phyloP scores from a whole-genome alignment of 2,329 filamentous ascomycete species.

The Alternaria sp. region DNA sequence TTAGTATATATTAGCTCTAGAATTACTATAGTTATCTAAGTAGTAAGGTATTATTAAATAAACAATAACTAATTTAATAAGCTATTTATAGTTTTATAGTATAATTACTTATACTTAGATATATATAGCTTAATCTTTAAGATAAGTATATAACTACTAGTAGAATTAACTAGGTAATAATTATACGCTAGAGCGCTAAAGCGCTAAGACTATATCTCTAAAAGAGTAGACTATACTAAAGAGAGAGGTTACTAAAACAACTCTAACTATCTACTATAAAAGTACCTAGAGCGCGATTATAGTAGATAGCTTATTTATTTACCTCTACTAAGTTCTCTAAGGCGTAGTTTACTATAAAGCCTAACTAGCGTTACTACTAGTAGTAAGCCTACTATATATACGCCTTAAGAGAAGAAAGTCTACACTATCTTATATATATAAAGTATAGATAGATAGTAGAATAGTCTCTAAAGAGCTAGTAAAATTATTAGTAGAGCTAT shows the following conservation, averaged over 20 bases:
- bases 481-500: no score
- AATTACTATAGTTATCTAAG: conserved; percentile 55
- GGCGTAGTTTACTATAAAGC: neutral
- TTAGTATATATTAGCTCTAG: conserved; percentile 52
- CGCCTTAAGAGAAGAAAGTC: neutral
- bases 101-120: conserved; percentile 54
- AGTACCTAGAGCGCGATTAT: neutral
- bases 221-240: neutral
- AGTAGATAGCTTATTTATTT: neutral
- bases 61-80: conserved; percentile 49
- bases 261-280: neutral
- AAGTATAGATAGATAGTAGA: no score
- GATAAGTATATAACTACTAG: conserved; percentile 35
- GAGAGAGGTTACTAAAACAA: neutral
- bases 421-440: neutral
- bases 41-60: conserved; percentile 56
- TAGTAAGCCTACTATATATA: neutral
- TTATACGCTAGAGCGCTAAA: neutral
- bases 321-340: neutral
- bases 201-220: neutral
- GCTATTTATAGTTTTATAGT: conserved; percentile 54
- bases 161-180: conserved; percentile 51
- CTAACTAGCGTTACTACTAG: neutral
- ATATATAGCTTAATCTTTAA: conserved; percentile 57
- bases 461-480: no score